Base-by-base conservation (phyloP, 1,284 basidiomycete species). In the Ceratobasidium sp. region DNA sequence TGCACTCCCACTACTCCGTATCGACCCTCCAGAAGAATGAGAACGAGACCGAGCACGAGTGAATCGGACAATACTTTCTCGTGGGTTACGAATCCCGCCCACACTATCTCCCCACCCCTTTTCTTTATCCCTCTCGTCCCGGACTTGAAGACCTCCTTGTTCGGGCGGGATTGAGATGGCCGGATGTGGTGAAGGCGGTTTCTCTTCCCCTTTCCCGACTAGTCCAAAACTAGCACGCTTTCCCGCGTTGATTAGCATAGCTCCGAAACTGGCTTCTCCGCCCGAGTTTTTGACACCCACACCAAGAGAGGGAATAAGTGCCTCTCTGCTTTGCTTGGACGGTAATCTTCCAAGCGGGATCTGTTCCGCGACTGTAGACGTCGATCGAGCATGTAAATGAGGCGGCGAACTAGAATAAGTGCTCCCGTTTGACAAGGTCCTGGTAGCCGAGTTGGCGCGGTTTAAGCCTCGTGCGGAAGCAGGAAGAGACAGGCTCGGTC, bases 31-130 rank as follows among this genome's bases (percentile, higher is more conserved):
- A 30, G 27, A 25, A 1, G 60, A 64, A 14, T 46, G 49, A 42
- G 60, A 64, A 21, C 60, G 49, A 7, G 49, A 14, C 6, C 50
- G 49, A 11, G 33, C 33, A 11, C 33, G 33, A n/a, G 60, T 64
- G 36, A 64, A 64, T 23, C 52, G 50, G 41, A 64, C 60, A 25
- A 64, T 53, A 27, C 60, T 64, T 30, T 64, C 60, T 21, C 60
- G n/a, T 16, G 60, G 60, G 23, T 13, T 64, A 3, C 60, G 30
- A 9, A 53, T 39, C 8, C 60, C 60, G 16, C 60, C 60, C 50
- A 64, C 50, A 44, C 60, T 64, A 25, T 64, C 60, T 1, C 60
- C 60, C 60, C 60, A 62, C 33, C 60, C 60, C 39, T 64, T 64
- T 33, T 62, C 59, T 49, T 64, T 64, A 8, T 64, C 60, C 60